Evolutionary conservation across 768 basidiomycete genomes (phyloP).

Genomic region (Psilocybe tampanensis): DNA sequence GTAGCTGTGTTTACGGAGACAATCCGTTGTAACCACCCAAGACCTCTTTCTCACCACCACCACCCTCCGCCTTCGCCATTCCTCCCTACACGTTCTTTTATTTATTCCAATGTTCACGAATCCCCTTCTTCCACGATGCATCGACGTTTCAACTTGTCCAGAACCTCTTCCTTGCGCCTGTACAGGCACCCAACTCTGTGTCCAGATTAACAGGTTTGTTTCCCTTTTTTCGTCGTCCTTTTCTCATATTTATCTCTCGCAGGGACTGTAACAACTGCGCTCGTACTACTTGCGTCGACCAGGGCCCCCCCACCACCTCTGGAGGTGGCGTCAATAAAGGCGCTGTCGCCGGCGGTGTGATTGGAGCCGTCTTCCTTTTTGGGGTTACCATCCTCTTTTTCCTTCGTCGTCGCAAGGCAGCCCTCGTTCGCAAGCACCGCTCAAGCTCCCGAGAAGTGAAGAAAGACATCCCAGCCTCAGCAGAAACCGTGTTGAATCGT

Average conservation of each 20-base stretch:
- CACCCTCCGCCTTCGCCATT: constrained; percentile 16
- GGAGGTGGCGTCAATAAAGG: constrained; percentile 60
- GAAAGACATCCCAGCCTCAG: constrained; percentile 69
- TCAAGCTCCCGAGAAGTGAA: constrained; percentile 41
- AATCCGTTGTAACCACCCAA: constrained; percentile 20
- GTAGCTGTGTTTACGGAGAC: constrained; percentile 11
- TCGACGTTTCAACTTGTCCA: constrained; percentile 53
- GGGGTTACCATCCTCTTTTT: constrained; percentile 51
- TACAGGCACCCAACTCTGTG: constrained; percentile 53
- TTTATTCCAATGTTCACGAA: constrained; percentile 36
- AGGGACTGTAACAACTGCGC: constrained; percentile 66
- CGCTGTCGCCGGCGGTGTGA: constrained; percentile 73
- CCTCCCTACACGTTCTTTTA: constrained; percentile 32
- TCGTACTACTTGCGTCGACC: constrained; percentile 51
- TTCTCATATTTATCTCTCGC: constrained; percentile 13
- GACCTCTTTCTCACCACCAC: constrained; percentile 22
- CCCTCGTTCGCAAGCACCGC: constrained; percentile 40
- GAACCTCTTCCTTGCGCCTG: constrained; percentile 58
- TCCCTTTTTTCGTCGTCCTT: not conserved
- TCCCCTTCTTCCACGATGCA: constrained; percentile 39
- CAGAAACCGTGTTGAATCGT: constrained; percentile 76
- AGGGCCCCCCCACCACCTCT: constrained; percentile 19
- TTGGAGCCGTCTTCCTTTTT: constrained; percentile 65
- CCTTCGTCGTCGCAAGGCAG: constrained; percentile 66
- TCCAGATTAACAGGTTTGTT: constrained; percentile 61